These are phyloP conservation scores for Crithidia fasciculata DNA, from an alignment of 208 protist genomes.

Conservation along the genomic window DNA sequence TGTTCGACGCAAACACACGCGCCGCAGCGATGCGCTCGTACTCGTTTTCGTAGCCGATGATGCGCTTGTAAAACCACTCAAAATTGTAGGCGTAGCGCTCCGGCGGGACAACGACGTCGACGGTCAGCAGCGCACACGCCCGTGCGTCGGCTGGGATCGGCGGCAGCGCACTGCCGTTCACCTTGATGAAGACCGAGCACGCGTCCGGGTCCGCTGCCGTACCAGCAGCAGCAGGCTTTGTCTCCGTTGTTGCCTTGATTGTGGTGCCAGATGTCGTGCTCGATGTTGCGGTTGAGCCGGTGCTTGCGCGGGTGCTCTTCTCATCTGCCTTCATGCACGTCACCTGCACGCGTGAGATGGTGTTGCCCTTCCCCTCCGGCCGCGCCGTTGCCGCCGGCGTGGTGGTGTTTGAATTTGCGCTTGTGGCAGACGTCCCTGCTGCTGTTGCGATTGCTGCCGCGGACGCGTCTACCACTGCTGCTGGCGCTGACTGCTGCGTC, in stretches of 20 bases:
- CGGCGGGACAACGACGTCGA: conserved; percentile 83
- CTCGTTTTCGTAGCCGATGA: conserved; percentile 67
- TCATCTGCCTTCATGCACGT: conserved; percentile 15
- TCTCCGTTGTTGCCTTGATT: not conserved
- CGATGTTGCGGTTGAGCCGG: not conserved
- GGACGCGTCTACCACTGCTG: not conserved
- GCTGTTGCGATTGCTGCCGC: not conserved
- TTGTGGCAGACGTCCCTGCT: not conserved
- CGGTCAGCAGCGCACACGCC: conserved; percentile 58
- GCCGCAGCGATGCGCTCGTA: conserved; percentile 80
- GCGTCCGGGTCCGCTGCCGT: conserved; percentile 6
- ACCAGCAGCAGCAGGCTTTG: not conserved
- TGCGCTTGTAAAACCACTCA: conserved; percentile 86
- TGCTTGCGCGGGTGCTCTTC: not conserved
- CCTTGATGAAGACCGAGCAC: conserved; percentile 28
- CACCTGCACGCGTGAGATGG: conserved; percentile 28
- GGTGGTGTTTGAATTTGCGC: not conserved
- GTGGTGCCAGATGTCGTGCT: too few species aligned
- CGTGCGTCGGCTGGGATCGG: conserved; percentile 56
- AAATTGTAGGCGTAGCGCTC: conserved; percentile 63
- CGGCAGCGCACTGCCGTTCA: conserved; percentile 43
- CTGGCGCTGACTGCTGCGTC: not conserved
- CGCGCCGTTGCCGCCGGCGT: not conserved
- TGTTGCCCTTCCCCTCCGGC: conserved; percentile 8
- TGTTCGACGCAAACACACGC: conserved; percentile 66